Evolutionary conservation across 169 alveolate species (phyloP), one percentile per base, ranked within the genome.

Genomic region (Plasmodium yoelii): DNA sequence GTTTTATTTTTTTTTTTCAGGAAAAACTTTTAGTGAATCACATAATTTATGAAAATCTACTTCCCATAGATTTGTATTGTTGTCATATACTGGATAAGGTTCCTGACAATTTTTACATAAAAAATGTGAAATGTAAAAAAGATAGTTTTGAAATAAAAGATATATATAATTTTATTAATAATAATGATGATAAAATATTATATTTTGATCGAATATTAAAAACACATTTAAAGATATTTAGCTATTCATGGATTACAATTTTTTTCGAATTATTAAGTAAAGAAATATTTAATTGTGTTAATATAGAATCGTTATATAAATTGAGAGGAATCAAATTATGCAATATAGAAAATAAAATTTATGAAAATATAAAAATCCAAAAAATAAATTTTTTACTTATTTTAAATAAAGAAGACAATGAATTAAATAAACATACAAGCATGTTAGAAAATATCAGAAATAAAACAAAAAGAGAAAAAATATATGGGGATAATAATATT

Each of bases 231-330:
- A 82, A 57, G 9, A 12, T 82, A 26, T 82, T 65, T 24, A 65
- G 61, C n/a, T 82, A 82, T 26, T 82, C 90, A 6, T 82, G 90
- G 90, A 19, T 82, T 3, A 82, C 90, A 18, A 82, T 82, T 15
- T 82, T 82, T 28, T 60, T 82, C 22, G 90, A 82, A 28, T n/a
- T 67, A 34, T 55, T 82, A 47, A 42, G 34, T 49, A 67, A 26
- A 57, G 68, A 53, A 26, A 7, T 82, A 5, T 82, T 65, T 67
- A 59, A 39, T 42, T 59, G 47, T 1, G 59, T 82, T 24, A 65
- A 65, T 47, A 42, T 82, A 24, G 55, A 42, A 22, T 82, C 90
- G 39, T 67, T 82, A 47, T 19, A 19, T 28, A 82, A 67, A 44
- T 70, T 55, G 26, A 55, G 73, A 19, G 90, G 90, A 47, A 67